phyloP scores from a whole-genome alignment of 2,329 filamentous ascomycete genomes.

The Penicillium sp. region DNA sequence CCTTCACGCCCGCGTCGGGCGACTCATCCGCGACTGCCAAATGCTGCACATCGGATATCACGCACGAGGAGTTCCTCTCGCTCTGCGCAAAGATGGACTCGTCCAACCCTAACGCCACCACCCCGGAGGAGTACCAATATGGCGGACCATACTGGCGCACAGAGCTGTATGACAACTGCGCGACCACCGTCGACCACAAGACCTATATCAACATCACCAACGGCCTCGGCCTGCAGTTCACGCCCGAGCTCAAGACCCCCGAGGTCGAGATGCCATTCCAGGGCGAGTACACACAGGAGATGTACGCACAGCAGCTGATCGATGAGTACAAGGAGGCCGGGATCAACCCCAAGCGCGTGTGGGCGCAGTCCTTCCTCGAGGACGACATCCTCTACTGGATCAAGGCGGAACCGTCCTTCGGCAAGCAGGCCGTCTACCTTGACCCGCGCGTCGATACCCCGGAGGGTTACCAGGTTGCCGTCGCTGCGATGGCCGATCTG shows the following conservation, averaged over 20 bases:
- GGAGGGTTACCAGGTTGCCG: slow-evolving; percentile 20
- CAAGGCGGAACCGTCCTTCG: slow-evolving; percentile 24
- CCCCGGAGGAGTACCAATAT: slow-evolving; percentile 27
- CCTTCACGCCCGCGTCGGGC: slow-evolving; percentile 23
- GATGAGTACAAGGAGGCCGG: slow-evolving; percentile 25
- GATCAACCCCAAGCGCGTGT: slow-evolving; percentile 26
- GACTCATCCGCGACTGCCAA: slow-evolving; percentile 18
- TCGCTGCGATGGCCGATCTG: slow-evolving; percentile 19
- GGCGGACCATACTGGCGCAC: slow-evolving; percentile 26
- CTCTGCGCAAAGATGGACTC: slow-evolving; percentile 30
- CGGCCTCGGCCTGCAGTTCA: slow-evolving; percentile 25
- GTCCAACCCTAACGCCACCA: slow-evolving; percentile 23
- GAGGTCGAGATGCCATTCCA: slow-evolving; percentile 25
- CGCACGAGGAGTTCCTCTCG: slow-evolving; percentile 25
- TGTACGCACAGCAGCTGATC: slow-evolving; percentile 28
- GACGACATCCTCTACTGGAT: slow-evolving; percentile 28
- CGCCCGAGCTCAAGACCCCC: slow-evolving; percentile 26
- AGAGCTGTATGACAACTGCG: slow-evolving; percentile 23
- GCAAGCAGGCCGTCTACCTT: slow-evolving; percentile 26
- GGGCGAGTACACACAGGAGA: slow-evolving; percentile 25
- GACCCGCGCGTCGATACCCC: slow-evolving; percentile 25
- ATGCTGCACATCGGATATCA: slow-evolving; percentile 29
- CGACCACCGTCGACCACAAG: slow-evolving; percentile 24
- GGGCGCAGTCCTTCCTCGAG: slow-evolving; percentile 27
- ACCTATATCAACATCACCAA: slow-evolving; percentile 25